These are phyloP conservation scores for Mycena polygramma DNA, from an alignment of 768 basidiomycete genomes.

Conservation along the genomic window DNA sequence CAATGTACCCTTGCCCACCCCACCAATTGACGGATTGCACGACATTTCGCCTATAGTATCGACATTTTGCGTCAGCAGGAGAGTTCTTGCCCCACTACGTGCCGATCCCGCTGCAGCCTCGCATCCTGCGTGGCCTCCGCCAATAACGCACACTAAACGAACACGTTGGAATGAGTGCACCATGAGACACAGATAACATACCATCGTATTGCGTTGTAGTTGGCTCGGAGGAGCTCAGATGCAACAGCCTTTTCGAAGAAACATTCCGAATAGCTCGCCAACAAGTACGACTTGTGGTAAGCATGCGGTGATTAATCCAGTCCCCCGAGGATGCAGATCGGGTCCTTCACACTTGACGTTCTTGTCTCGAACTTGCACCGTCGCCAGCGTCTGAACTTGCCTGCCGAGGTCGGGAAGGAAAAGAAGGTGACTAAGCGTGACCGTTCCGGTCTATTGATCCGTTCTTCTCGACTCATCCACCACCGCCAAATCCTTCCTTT, in stretches of 20 bases:
- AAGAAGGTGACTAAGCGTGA: not conserved
- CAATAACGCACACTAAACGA: slow-evolving; percentile 81
- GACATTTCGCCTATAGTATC: slow-evolving; percentile 87
- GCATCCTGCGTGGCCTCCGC: slow-evolving; percentile 94
- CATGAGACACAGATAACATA: not conserved
- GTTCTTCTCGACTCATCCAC: slow-evolving; percentile 29
- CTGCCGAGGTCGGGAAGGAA: not conserved
- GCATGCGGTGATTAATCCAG: slow-evolving; percentile 12
- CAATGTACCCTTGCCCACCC: slow-evolving; percentile 91
- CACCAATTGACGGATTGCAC: slow-evolving; percentile 94
- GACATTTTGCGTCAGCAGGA: slow-evolving; percentile 85
- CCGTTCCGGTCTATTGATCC: slow-evolving; percentile 6
- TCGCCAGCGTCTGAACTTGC: not conserved
- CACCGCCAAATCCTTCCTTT: not conserved
- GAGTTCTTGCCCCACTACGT: slow-evolving; percentile 82
- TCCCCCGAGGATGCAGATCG: not conserved
- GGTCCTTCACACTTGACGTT: no score
- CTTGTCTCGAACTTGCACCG: no score
- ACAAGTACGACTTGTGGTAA: slow-evolving; percentile 25
- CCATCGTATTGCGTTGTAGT: slow-evolving; percentile 34
- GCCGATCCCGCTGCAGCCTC: slow-evolving; percentile 92
- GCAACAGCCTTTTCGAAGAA: slow-evolving; percentile 10
- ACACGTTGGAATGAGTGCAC: not conserved
- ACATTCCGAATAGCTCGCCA: slow-evolving; percentile 28
- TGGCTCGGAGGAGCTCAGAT: slow-evolving; percentile 9